These are phyloP conservation scores for Trichoderma sp. DNA, from an alignment of 2,329 filamentous ascomycete species.

Conservation along the genomic window DNA sequence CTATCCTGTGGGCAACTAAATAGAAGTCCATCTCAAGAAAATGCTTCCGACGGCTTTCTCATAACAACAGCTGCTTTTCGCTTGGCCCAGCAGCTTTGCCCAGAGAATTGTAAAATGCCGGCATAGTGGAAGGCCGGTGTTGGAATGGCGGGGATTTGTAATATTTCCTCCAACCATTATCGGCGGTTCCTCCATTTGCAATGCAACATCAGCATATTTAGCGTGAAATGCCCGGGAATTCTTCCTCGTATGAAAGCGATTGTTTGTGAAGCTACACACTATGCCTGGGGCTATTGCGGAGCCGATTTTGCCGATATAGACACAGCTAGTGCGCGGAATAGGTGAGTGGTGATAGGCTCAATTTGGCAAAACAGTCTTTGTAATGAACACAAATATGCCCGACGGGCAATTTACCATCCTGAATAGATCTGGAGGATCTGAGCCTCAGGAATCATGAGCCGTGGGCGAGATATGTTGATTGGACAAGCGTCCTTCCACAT, in stretches of 20 bases:
- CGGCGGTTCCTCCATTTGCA: background rate
- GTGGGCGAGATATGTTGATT: background rate
- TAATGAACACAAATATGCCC: background rate
- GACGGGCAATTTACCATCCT: background rate
- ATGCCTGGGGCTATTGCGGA: background rate
- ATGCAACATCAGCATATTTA: background rate
- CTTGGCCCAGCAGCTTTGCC: background rate
- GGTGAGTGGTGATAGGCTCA: background rate
- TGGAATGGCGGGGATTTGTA: background rate
- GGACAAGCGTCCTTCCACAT: background rate
- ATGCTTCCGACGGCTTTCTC: conserved; percentile 9
- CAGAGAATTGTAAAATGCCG: background rate
- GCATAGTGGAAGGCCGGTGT: background rate
- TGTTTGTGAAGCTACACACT: background rate
- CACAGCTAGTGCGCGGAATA: background rate
- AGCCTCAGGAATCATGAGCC: background rate
- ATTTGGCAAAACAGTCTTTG: background rate
- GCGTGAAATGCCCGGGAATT: background rate
- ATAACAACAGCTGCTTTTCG: background rate
- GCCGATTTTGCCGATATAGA: conserved; percentile 6
- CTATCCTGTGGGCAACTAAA: background rate
- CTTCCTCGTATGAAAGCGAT: conserved; percentile 1
- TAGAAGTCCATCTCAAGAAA: background rate
- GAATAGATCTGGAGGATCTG: background rate
- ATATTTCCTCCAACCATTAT: background rate